Evolutionary conservation across 2,329 filamentous ascomycete genomes (phyloP), one percentile per base, ranked within the genome.

Genomic region (Phaeomoniella chlamydospora): DNA sequence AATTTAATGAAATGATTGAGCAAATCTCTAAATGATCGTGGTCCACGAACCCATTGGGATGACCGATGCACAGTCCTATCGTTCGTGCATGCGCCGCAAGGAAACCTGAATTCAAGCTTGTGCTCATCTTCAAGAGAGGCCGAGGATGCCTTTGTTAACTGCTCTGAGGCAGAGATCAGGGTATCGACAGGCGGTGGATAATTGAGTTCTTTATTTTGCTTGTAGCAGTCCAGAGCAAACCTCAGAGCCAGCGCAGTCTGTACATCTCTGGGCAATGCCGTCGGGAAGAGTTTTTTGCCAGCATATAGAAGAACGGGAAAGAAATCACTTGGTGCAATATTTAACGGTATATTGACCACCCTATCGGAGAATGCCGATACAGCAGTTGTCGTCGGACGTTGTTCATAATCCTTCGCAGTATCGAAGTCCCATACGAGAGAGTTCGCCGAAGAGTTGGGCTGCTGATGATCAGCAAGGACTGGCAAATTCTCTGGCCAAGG

Each of bases 401-500:
- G n/a, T 3, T 42, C 15, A 33, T 46, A 49, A 4, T 43, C 36
- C 5, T 36, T 33, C 17, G 33, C 33, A 14, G 44, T 42, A 15
- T 47, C 39, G 4, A 48, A 47, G 35, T 54, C 41, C 52, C 52
- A 56, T 11, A 40, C 26, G 13, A 43, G 45, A 16, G 39, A 26
- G 13, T 38, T 29, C 6, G 41, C 46, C 3, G 46, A 34, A 11
- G 47, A 41, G n/a, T 26, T 26, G 22, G 22, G 22, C 22, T 26
- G 22, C 15, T 51, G 49, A 39, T 55, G 49, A 3, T 31, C 33
- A 4, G 53, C 49, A 5, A 53, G 43, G 10, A 52, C 45, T 3
- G 54, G 54, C 4, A 57, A 39, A 34, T 49, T 53, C 18, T 39
- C 37, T 11, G 53, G 47, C 53, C 54, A 57, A 12, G 44, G 39